phyloP scores from a whole-genome alignment of 345 rosid genomes.

The Syzygium oleosum region DNA sequence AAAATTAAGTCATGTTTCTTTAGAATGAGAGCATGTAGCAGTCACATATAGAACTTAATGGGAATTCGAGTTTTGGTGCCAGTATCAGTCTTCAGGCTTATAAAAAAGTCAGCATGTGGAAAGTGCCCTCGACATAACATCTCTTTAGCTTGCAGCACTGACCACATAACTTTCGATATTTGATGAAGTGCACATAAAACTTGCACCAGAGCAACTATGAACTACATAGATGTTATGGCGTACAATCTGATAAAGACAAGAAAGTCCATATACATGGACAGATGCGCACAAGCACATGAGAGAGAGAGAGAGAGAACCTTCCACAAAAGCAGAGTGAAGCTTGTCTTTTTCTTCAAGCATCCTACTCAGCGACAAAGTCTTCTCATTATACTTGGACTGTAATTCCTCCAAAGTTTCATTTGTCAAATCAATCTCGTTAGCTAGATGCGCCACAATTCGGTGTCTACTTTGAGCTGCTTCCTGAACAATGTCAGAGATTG shows the following conservation, averaged over 20 bases:
- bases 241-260: not conserved
- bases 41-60: not conserved
- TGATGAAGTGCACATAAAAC: not conserved
- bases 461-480: conserved; percentile 33
- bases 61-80: not conserved
- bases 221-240: not conserved
- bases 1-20: not conserved
- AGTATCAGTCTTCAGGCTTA: not conserved
- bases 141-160: not conserved
- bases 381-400: conserved; percentile 48
- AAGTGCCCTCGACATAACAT: not conserved
- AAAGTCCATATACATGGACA: not conserved
- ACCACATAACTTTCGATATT: not conserved
- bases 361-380: conserved; percentile 45
- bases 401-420: conserved; percentile 50
- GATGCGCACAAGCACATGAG: not conserved
- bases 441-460: conserved; percentile 38
- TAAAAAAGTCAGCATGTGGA: not conserved
- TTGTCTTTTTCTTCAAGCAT: conserved; percentile 68
- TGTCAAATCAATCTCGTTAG: conserved; percentile 44
- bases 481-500: conserved; percentile 37
- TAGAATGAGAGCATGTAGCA: not conserved
- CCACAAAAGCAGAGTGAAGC: conserved; percentile 49
- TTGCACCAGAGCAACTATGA: not conserved
- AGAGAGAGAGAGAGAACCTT: conserved; percentile 34